Evolutionary conservation across 768 basidiomycete species (phyloP).

Genomic region (Lactarius pseudohatsudake): DNA sequence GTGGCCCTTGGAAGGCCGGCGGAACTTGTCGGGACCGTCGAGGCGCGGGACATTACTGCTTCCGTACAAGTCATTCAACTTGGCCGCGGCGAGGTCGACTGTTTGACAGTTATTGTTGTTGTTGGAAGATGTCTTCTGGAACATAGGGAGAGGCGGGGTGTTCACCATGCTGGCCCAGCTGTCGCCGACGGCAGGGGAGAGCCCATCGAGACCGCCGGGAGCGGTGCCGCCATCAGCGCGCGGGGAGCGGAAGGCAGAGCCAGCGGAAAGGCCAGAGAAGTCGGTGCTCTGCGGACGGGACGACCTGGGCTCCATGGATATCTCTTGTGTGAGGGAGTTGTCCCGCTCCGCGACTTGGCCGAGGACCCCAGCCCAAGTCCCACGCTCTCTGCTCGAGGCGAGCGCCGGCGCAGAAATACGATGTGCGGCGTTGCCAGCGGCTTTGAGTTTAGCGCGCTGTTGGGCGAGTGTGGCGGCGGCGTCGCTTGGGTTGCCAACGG

Average conservation of each 20-base stretch:
- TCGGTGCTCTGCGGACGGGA: slow-evolving; percentile 86
- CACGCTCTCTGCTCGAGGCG: slow-evolving; percentile 56
- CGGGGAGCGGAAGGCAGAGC: slow-evolving; percentile 56
- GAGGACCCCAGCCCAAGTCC: slow-evolving; percentile 66
- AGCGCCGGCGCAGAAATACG: slow-evolving; percentile 85
- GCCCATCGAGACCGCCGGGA: slow-evolving; percentile 32
- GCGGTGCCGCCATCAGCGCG: slow-evolving; percentile 44
- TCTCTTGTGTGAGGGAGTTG: slow-evolving; percentile 64
- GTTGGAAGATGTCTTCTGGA: slow-evolving; percentile 50
- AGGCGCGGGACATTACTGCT: slow-evolving; percentile 75
- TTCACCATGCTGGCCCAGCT: slow-evolving; percentile 99
- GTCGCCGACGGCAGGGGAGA: slow-evolving; percentile 49
- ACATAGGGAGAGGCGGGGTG: slow-evolving; percentile 93
- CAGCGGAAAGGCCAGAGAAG: slow-evolving; percentile 59
- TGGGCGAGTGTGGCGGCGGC: slow-evolving; percentile 82
- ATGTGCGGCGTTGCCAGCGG: slow-evolving; percentile 68
- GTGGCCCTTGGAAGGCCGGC: slow-evolving; percentile 51
- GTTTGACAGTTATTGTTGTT: slow-evolving; percentile 36
- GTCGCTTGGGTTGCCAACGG: slow-evolving; percentile 43
- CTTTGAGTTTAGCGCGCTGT: slow-evolving; percentile 87
- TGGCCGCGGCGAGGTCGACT: slow-evolving; percentile 42
- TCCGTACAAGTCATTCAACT: slow-evolving; percentile 64
- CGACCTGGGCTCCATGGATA: slow-evolving; percentile 42
- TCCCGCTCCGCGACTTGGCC: slow-evolving; percentile 82
- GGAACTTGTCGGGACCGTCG: slow-evolving; percentile 83